Evolutionary conservation across 2,329 filamentous ascomycete species (phyloP).

Genomic region (Bertia moriformis): DNA sequence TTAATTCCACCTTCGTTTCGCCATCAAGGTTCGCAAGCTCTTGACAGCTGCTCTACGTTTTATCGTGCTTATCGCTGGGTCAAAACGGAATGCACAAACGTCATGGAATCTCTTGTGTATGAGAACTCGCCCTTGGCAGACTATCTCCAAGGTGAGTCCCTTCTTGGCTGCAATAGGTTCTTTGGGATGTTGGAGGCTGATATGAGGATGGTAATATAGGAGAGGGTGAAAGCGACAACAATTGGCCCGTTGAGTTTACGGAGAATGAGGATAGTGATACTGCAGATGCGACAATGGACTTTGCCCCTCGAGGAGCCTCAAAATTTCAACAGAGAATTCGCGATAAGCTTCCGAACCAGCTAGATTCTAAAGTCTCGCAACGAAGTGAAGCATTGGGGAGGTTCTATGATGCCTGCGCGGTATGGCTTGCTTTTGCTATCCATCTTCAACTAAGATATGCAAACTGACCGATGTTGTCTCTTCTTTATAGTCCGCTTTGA

Average conservation of each 20-base stretch:
- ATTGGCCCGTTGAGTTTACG: not conserved
- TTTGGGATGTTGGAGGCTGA: not conserved
- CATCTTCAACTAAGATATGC: not conserved
- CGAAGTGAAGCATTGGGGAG: not conserved
- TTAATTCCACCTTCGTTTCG: not conserved
- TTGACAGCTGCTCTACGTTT: too few relatives aligned
- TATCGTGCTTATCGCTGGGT: too few relatives aligned
- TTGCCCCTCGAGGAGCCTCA: not conserved
- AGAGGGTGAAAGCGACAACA: not conserved
- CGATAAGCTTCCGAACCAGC: not conserved
- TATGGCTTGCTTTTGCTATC: not conserved
- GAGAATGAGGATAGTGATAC: not conserved
- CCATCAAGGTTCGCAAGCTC: too few relatives aligned
- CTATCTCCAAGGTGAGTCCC: not conserved
- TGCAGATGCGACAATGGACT: not conserved
- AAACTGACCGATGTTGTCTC: not conserved
- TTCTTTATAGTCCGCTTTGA: not conserved
- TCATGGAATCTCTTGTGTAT: not conserved
- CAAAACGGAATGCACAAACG: not conserved
- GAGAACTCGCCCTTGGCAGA: constrained; percentile 1
- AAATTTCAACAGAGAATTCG: not conserved
- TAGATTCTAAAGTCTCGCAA: not conserved
- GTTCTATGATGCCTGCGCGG: not conserved
- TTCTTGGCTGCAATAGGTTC: not conserved
- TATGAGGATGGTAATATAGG: not conserved